Percentiles rank a stretch among this genome's conserved stretches.
Conservation (phyloP, 148 eudicot species). For the Heliosperma pusillum region DNA sequence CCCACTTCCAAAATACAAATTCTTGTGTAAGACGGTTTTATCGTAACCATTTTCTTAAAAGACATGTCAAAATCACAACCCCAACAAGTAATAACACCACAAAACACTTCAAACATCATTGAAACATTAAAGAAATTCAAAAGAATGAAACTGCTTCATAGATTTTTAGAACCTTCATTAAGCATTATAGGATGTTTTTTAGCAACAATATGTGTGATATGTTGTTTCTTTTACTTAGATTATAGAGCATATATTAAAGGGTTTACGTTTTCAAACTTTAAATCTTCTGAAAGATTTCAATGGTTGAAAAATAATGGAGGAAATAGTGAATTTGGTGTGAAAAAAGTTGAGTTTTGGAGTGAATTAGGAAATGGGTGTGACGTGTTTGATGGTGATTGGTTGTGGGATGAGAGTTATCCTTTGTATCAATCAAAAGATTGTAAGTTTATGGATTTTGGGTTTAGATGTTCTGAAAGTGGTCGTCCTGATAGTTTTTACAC, state of each 20-base stretch:
- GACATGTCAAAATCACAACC: constrained; percentile 41
- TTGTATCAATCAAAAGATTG: constrained; percentile 70
- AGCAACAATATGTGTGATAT: constrained; percentile 36
- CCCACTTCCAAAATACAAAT: no score
- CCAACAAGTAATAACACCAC: constrained; percentile 25
- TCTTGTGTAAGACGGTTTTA: no score
- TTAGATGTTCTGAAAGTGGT: constrained; percentile 82
- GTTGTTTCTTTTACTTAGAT: constrained; percentile 62
- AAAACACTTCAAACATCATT: background rate
- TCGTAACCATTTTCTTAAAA: background rate
- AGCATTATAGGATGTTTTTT: constrained; percentile 49
- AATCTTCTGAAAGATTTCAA: constrained; percentile 34
- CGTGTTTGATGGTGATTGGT: constrained; percentile 86
- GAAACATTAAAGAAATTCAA: constrained; percentile 28
- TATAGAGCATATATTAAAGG: constrained; percentile 45
- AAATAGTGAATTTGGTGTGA: constrained; percentile 1
- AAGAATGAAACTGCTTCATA: constrained; percentile 50
- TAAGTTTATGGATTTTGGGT: constrained; percentile 69
- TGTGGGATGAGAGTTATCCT: constrained; percentile 92
- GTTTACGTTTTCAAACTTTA: constrained; percentile 30
- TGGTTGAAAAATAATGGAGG: constrained; percentile 35
- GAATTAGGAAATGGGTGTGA: constrained; percentile 49
- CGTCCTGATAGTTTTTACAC: constrained; percentile 75
- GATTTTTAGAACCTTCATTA: constrained; percentile 60
- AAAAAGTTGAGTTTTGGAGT: constrained; percentile 32